These are phyloP conservation scores for Botryotinia globosa DNA, from an alignment of 2,329 filamentous ascomycete genomes.

Conservation along the genomic window DNA sequence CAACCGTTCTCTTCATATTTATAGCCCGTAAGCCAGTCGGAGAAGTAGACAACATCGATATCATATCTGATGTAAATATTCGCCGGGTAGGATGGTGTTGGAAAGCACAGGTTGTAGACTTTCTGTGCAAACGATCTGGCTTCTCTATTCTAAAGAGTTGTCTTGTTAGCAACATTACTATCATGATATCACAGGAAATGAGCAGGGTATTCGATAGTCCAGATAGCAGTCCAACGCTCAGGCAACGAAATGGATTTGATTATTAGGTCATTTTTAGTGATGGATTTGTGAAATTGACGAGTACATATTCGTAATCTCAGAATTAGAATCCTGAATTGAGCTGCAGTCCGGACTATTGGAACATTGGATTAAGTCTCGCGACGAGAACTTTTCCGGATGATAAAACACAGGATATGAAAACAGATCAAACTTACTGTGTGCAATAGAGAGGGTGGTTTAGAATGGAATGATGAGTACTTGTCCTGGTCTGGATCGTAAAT, in stretches of 20 bases:
- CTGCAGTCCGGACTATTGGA: background rate
- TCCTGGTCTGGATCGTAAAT: conserved; percentile 11
- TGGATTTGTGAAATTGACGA: background rate
- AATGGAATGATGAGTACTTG: conserved; percentile 9
- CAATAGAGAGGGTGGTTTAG: background rate
- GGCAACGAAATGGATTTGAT: background rate
- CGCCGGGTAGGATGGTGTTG: background rate
- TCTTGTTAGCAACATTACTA: background rate
- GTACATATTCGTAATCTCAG: background rate
- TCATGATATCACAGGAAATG: background rate
- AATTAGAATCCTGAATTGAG: background rate
- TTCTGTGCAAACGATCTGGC: background rate
- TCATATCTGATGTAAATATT: conserved; percentile 10
- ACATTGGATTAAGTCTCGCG: background rate
- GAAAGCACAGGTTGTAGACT: conserved; percentile 1
- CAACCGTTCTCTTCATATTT: background rate
- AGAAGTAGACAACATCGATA: conserved; percentile 3
- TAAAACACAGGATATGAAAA: background rate
- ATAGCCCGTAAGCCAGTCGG: background rate
- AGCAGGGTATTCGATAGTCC: background rate
- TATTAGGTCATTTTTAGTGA: background rate
- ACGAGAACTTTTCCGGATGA: too few species aligned
- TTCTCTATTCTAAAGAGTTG: background rate
- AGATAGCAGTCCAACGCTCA: background rate
- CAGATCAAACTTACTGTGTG: conserved; percentile 6